Base-by-base conservation (phyloP, 345 rosid species). In the Isatis tinctoria region DNA sequence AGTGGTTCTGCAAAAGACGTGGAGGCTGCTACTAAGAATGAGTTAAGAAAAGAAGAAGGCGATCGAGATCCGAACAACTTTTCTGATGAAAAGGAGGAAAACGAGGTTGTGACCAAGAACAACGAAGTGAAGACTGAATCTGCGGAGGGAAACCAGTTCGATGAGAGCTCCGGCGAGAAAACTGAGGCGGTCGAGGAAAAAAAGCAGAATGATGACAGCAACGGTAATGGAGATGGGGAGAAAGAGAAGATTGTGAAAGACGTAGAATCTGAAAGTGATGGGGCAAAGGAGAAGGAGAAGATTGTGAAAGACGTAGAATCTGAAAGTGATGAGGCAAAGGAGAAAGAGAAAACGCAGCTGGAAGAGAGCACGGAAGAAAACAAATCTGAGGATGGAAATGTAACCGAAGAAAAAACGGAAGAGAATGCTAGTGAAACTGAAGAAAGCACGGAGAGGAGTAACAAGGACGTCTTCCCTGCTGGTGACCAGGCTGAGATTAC, bases 401-500 rank as follows among this genome's bases (percentile, higher is more conserved):
- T 52, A 52, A 69, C 65, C 0, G 69, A 75, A n/a, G 74, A 61
- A 26, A 57, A 78, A 59, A 49, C 70, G 10, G 82, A 66, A 65
- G 82, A 82, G 78, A 79, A 10, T 66, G 39, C 32, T 40, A 65
- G 44, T 39, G 54, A 67, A 67, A 36, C 72, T 26, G 74, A 76
- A 6, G 79, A 74, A 68, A 78, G 57, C 54, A 43, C 11, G 4
- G 85, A 83, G 67, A 81, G 63, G 79, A 70, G 18, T 69, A 54
- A 3, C 64, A 82, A 82, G 73, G 83, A 74, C 17, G 54, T 35
- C 45, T 76, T 82, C 51, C 82, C 78, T 60, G 72, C 67, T 8
- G 87, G 77, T 56, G 86, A 70, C 35, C 86, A 76, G 57, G 79
- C 92, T 56, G 97, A 89, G 65, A 85, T 87, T 69, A 76, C 79